Percentiles rank a stretch among this genome's conserved stretches.
These are phyloP conservation scores for Kodamaea fungicola DNA, from an alignment of 1,139 yeast genomes.

Conservation along the genomic window DNA sequence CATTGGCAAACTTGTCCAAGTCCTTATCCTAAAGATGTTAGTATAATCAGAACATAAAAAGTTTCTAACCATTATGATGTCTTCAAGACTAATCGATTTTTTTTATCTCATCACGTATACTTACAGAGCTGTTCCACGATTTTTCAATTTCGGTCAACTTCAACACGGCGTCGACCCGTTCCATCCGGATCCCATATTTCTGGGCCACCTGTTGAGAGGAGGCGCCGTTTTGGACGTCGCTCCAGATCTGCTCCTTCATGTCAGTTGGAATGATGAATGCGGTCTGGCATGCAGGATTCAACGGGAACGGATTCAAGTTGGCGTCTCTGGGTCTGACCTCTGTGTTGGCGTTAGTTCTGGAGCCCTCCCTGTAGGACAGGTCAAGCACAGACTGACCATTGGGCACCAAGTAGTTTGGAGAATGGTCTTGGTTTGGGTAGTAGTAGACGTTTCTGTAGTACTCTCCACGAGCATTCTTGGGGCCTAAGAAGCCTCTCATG, in stretches of 20 bases:
- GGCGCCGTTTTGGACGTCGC: constrained; percentile 50
- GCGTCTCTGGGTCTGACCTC: constrained; percentile 23
- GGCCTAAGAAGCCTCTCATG: constrained; percentile 68
- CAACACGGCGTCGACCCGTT: constrained; percentile 82
- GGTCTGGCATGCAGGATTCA: constrained; percentile 66
- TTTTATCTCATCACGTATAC: constrained; percentile 50
- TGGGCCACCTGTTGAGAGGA: constrained; percentile 76
- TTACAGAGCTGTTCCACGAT: constrained; percentile 57
- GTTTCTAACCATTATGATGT: constrained; percentile 57
- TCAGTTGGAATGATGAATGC: constrained; percentile 57
- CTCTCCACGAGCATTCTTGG: constrained; percentile 79
- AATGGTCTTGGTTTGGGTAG: constrained; percentile 67
- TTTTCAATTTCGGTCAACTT: constrained; percentile 64
- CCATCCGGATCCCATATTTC: constrained; percentile 74
- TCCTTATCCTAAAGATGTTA: constrained; percentile 47
- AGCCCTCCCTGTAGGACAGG: constrained; percentile 12
- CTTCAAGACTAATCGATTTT: constrained; percentile 80
- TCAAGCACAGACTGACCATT: constrained; percentile 42
- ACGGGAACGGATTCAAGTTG: constrained; percentile 72
- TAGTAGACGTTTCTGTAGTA: constrained; percentile 74
- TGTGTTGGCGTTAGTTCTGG: constrained; percentile 10
- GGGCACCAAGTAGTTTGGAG: constrained; percentile 72
- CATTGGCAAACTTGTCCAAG: constrained; percentile 50
- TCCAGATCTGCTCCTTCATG: constrained; percentile 57
- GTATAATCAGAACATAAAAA: constrained; percentile 16